Percentiles rank a stretch among this genome's conserved stretches.
These are phyloP conservation scores for Tieghemiomyces parasiticus DNA, from an alignment of 192 early-diverging fungal species.

Conservation along the genomic window DNA sequence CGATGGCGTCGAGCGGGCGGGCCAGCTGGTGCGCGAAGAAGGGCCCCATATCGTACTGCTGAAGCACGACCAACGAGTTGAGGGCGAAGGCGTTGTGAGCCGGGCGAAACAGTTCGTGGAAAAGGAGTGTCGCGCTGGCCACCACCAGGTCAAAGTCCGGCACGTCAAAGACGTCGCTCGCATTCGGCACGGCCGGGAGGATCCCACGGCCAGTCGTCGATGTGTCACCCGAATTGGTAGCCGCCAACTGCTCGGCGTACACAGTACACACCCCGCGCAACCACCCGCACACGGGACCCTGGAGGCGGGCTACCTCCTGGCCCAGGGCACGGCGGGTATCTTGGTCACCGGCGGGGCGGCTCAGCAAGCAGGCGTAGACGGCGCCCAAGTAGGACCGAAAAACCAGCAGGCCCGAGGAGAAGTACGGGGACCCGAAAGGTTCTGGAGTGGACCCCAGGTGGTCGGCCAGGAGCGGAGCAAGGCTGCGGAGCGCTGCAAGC, in stretches of 20 bases:
- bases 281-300: conserved; percentile 1
- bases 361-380: not conserved
- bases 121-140: not conserved
- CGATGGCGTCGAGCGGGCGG: not conserved
- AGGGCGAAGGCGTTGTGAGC: not conserved
- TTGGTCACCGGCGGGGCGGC: not conserved
- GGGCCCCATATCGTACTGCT: conserved; percentile 3
- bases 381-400: conserved; percentile 1
- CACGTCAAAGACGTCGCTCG: not conserved
- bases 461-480: not conserved
- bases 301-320: not conserved
- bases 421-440: not conserved
- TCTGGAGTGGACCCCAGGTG: conserved; percentile 1
- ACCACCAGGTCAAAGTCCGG: conserved; percentile 3
- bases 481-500: not conserved
- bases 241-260: not conserved
- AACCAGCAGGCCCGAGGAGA: not conserved
- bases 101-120: conserved; percentile 6
- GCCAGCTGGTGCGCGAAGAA: conserved; percentile 6
- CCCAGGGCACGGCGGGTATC: not conserved
- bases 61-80: not conserved
- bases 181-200: not conserved
- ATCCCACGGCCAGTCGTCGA: too few species aligned
- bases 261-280: not conserved
- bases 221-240: not conserved